phyloP scores from a whole-genome alignment of 768 basidiomycete species.

The Boletellus ananas region DNA sequence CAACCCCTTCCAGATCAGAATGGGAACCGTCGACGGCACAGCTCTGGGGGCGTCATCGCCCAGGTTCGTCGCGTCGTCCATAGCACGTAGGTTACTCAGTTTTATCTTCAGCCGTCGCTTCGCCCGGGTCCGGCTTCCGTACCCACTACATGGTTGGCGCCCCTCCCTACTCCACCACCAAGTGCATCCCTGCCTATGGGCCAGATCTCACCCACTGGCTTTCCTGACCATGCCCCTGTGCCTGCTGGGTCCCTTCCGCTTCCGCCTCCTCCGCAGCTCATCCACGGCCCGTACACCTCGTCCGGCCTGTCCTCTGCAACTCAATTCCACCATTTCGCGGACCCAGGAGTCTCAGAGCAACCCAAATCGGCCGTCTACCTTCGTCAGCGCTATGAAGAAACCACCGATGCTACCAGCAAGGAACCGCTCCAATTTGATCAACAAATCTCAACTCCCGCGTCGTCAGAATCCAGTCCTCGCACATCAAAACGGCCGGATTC shows the following conservation, averaged over 20 bases:
- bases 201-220: slow-evolving; percentile 7
- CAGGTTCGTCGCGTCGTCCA: slow-evolving; percentile 18
- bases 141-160: slow-evolving; percentile 14
- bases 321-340: slow-evolving; percentile 1
- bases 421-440: not conserved
- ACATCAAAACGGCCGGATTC: slow-evolving; percentile 18
- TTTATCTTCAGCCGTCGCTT: slow-evolving; percentile 8
- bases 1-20: slow-evolving; percentile 6
- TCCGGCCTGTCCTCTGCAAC: slow-evolving; percentile 2
- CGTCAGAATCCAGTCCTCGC: not conserved
- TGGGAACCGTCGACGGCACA: slow-evolving; percentile 6
- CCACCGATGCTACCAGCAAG: not conserved
- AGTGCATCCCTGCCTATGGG: slow-evolving; percentile 4
- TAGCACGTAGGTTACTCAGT: not conserved
- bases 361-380: not conserved
- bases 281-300: not conserved
- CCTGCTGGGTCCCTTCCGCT: slow-evolving; percentile 8
- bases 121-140: slow-evolving; percentile 8
- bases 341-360: slow-evolving; percentile 4
- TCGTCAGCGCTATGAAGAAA: not conserved
- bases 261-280: slow-evolving; percentile 1
- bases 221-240: slow-evolving; percentile 10
- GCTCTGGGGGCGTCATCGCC: slow-evolving; percentile 13
- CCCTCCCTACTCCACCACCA: slow-evolving; percentile 21
- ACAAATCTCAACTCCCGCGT: not conserved